Evolutionary conservation across 139 green algal genomes (phyloP).

Genomic region (Pleodorina starrii): DNA sequence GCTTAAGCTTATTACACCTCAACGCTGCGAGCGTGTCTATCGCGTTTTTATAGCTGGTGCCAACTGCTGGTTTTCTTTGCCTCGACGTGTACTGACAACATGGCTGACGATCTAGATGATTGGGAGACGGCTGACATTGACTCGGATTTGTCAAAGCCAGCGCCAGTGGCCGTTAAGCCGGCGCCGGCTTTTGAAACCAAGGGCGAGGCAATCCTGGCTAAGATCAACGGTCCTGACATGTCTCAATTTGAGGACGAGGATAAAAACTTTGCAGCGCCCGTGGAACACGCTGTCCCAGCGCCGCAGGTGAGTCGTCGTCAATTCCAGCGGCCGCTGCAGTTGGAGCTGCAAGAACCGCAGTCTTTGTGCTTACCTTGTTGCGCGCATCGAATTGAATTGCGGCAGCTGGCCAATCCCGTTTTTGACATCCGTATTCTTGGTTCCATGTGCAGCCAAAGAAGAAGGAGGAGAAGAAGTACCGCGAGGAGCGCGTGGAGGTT

Average conservation of each 20-base stretch:
- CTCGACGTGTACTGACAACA: neutral
- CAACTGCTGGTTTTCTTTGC: too few species aligned
- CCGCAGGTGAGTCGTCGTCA: constrained; percentile 13
- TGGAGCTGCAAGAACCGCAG: too few species aligned
- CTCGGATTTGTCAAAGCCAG: neutral
- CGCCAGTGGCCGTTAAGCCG: neutral
- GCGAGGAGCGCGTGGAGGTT: constrained; percentile 42
- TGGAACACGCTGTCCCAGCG: constrained; percentile 40
- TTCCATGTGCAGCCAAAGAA: constrained; percentile 67
- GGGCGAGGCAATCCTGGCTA: constrained; percentile 54
- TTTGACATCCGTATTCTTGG: neutral
- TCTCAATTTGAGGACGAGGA: constrained; percentile 74
- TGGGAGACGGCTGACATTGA: constrained; percentile 65
- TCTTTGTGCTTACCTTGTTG: too few species aligned
- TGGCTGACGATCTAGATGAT: constrained; percentile 62
- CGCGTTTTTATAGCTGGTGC: too few species aligned
- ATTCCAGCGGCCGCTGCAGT: too few species aligned
- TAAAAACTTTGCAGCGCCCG: constrained; percentile 32
- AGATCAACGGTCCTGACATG: constrained; percentile 48
- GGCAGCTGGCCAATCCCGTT: too few species aligned
- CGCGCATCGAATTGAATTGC: too few species aligned
- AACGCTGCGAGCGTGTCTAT: too few species aligned
- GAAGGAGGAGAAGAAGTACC: constrained; percentile 72
- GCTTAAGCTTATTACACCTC: too few species aligned
- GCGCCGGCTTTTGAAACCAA: constrained; percentile 48